These are phyloP conservation scores for Cryptosporidium parvum DNA, from an alignment of 169 alveolate species.

Conservation along the genomic window DNA sequence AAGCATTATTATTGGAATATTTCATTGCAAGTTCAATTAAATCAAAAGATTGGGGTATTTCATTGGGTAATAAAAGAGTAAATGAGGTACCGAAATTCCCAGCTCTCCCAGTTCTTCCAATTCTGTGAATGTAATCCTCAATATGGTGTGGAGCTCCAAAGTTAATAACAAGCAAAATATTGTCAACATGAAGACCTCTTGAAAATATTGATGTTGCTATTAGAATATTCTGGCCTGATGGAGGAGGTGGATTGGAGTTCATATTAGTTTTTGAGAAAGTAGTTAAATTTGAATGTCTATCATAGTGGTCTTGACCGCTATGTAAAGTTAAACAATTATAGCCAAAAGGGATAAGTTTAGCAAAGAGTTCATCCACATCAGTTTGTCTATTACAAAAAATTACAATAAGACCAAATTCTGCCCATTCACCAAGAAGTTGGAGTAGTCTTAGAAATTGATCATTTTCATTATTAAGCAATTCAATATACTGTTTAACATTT, in stretches of 20 bases:
- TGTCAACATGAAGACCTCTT: conserved; percentile 97
- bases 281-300: conserved; percentile 88
- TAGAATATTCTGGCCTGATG: conserved; percentile 84
- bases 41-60: conserved; percentile 77
- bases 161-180: conserved; percentile 95
- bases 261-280: conserved; percentile 43
- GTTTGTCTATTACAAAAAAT: conserved; percentile 96
- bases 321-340: conserved; percentile 93
- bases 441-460: conserved; percentile 90
- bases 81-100: conserved; percentile 97
- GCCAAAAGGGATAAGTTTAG: conserved; percentile 85
- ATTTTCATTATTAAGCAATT: conserved; percentile 88
- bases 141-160: conserved; percentile 98
- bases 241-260: conserved; percentile 65
- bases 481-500: conserved; percentile 94
- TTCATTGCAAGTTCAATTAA: conserved; percentile 55
- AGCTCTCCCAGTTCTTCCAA: conserved; percentile 99
- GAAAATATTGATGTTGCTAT: conserved; percentile 99
- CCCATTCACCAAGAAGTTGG: conserved; percentile 96
- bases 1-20: conserved; percentile 4
- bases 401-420: conserved; percentile 93
- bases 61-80: conserved; percentile 94
- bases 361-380: conserved; percentile 94
- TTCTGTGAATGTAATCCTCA: conserved; percentile 99
- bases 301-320: conserved; percentile 98